Evolutionary conservation across 495 filamentous ascomycete genomes (phyloP).

Genomic region (Daldinia decipiens): DNA sequence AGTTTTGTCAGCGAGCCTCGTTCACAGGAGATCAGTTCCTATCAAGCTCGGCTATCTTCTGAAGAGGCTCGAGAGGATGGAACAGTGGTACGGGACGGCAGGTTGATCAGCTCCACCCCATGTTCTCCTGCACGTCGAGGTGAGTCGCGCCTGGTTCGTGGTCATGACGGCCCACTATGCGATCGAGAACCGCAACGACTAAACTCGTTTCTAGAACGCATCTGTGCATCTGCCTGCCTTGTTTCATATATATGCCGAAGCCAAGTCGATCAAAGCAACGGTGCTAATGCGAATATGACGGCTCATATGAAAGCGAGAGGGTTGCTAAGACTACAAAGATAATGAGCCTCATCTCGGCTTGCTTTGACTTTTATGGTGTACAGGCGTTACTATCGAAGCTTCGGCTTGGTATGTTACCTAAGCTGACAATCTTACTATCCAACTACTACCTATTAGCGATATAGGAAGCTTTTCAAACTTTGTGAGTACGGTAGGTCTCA

Average conservation of each 20-base stretch:
- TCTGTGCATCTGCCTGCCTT: conserved; percentile 33
- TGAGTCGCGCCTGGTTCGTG: conserved; percentile 39
- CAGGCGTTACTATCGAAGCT: background rate
- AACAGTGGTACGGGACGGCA: conserved; percentile 30
- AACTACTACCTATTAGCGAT: background rate
- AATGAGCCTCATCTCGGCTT: conserved; percentile 12
- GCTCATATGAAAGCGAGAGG: conserved; percentile 14
- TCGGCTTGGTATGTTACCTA: conserved; percentile 20
- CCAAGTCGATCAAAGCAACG: conserved; percentile 43
- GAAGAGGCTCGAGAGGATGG: conserved; percentile 15
- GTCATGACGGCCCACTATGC: conserved; percentile 36
- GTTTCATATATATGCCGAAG: conserved; percentile 42
- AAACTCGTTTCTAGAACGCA: conserved; percentile 43
- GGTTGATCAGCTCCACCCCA: conserved; percentile 39
- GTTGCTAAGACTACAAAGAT: conserved; percentile 9
- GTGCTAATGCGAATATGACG: conserved; percentile 33
- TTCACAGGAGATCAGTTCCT: conserved; percentile 1
- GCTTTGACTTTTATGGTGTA: conserved; percentile 1
- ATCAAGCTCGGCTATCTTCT: conserved; percentile 11
- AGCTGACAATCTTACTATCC: conserved; percentile 8
- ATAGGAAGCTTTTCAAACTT: background rate
- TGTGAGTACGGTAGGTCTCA: background rate
- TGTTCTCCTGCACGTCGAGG: conserved; percentile 34
- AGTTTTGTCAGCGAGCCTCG: conserved; percentile 36
- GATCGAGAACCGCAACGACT: conserved; percentile 36